A percentile compares a stretch with the other conserved stretches of the same genome.
These are phyloP conservation scores for Yamadazyma songkhlaensis DNA, from an alignment of 1,139 yeast species.

Conservation along the genomic window DNA sequence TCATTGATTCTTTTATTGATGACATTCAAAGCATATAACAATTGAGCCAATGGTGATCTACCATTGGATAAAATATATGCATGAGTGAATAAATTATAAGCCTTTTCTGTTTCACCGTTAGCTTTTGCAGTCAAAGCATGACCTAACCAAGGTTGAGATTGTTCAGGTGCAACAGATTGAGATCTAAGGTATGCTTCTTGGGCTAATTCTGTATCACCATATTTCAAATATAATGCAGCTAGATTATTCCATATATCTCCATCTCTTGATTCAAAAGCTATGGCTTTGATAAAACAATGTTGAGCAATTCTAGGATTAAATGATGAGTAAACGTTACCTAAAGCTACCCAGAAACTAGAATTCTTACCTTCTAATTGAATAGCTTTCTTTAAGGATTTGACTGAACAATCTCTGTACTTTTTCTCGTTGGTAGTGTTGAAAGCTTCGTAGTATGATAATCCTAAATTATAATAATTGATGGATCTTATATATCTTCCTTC, in stretches of 20 bases:
- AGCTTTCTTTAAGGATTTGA: conserved; percentile 59
- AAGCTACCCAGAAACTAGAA: conserved; percentile 74
- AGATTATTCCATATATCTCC: conserved; percentile 76
- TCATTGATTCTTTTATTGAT: conserved; percentile 41
- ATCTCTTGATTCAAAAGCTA: conserved; percentile 66
- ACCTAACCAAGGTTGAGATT: conserved; percentile 82
- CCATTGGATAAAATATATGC: conserved; percentile 78
- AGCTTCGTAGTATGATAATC: conserved; percentile 58
- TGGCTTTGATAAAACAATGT: conserved; percentile 87
- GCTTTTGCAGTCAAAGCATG: conserved; percentile 69
- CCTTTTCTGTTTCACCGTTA: conserved; percentile 50
- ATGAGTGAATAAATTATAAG: conserved; percentile 67
- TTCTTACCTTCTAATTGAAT: conserved; percentile 69
- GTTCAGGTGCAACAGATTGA: conserved; percentile 79
- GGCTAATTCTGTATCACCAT: conserved; percentile 72
- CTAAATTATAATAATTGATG: conserved; percentile 65
- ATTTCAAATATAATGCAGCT: conserved; percentile 70
- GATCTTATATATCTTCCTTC: conserved; percentile 55
- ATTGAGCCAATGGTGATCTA: conserved; percentile 63
- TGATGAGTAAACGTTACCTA: conserved; percentile 68
- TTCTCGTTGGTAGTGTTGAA: conserved; percentile 29
- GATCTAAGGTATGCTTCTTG: conserved; percentile 70
- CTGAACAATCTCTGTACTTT: conserved; percentile 44
- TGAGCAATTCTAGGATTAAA: conserved; percentile 74
- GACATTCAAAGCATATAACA: conserved; percentile 66